Evolutionary conservation across 2,329 filamentous ascomycete genomes (phyloP).

Genomic region (Dendrostoma leiphaemia): DNA sequence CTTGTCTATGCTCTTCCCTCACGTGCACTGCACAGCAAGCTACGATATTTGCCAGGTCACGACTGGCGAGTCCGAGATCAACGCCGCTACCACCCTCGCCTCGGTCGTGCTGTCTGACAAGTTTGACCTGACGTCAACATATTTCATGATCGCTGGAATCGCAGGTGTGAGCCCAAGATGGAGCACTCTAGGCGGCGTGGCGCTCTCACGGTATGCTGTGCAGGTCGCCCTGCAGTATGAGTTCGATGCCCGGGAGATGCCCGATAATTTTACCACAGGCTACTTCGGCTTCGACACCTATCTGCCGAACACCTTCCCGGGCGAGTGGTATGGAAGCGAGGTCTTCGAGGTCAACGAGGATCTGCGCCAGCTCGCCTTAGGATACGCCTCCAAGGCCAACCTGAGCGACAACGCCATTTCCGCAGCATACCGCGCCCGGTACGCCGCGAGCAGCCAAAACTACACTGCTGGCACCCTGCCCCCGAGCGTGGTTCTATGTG

Average conservation of each 20-base stretch:
- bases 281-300: slow-evolving; percentile 65
- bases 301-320: slow-evolving; percentile 55
- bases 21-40: slow-evolving; percentile 61
- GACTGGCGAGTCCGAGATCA: slow-evolving; percentile 70
- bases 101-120: slow-evolving; percentile 59
- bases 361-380: slow-evolving; percentile 52
- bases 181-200: slow-evolving; percentile 64
- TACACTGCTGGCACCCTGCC: slow-evolving; percentile 41
- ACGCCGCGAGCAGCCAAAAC: slow-evolving; percentile 38
- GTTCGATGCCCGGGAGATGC: slow-evolving; percentile 68
- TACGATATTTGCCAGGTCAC: slow-evolving; percentile 66
- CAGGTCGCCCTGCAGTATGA: slow-evolving; percentile 77
- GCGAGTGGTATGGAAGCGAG: slow-evolving; percentile 63
- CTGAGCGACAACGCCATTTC: slow-evolving; percentile 51
- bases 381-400: slow-evolving; percentile 48
- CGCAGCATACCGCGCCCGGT: slow-evolving; percentile 52
- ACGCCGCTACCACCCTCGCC: slow-evolving; percentile 65
- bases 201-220: slow-evolving; percentile 66
- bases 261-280: slow-evolving; percentile 61
- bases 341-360: slow-evolving; percentile 65
- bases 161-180: slow-evolving; percentile 70
- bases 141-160: slow-evolving; percentile 72
- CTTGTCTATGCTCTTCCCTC: slow-evolving; percentile 63
- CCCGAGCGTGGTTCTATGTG: slow-evolving; percentile 62
- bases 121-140: slow-evolving; percentile 66